phyloP scores from a whole-genome alignment of 805 yeast species.

The Kuraishia floccosa region DNA sequence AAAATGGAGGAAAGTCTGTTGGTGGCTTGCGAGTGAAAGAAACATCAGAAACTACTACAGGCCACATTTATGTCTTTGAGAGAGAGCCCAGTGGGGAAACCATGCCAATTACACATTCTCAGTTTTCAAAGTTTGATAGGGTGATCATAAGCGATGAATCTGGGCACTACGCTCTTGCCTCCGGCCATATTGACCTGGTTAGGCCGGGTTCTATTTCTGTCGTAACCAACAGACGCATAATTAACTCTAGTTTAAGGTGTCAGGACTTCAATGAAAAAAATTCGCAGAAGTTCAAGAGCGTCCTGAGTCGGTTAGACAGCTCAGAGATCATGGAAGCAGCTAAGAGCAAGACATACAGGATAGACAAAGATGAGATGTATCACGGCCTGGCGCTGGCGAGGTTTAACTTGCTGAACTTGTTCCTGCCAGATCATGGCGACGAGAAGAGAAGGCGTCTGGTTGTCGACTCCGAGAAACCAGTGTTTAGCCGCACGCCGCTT shows the following conservation, averaged over 20 bases:
- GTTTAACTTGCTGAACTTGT: conserved; percentile 60
- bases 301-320: conserved; percentile 15
- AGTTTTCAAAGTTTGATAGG: conserved; percentile 46
- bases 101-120: conserved; percentile 19
- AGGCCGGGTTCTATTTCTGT: conserved; percentile 32
- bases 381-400: conserved; percentile 70
- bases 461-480: conserved; percentile 43
- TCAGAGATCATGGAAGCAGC: conserved; percentile 3
- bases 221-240: conserved; percentile 41
- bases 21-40: conserved; percentile 34
- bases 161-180: conserved; percentile 67
- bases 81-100: conserved; percentile 14
- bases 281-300: conserved; percentile 43
- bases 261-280: conserved; percentile 27
- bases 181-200: conserved; percentile 42
- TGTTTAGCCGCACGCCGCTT: conserved; percentile 17
- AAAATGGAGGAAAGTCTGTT: conserved; percentile 43
- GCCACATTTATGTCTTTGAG: conserved; percentile 37
- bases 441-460: conserved; percentile 29
- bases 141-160: conserved; percentile 68
- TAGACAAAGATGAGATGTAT: conserved; percentile 73
- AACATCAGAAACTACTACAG: conserved; percentile 12
- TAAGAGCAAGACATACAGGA: conserved; percentile 32
- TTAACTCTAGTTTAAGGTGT: conserved; percentile 22
- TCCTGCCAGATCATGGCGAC: conserved; percentile 38